phyloP scores from a whole-genome alignment of 345 rosid genomes.

The Cardamine resedifolia region DNA sequence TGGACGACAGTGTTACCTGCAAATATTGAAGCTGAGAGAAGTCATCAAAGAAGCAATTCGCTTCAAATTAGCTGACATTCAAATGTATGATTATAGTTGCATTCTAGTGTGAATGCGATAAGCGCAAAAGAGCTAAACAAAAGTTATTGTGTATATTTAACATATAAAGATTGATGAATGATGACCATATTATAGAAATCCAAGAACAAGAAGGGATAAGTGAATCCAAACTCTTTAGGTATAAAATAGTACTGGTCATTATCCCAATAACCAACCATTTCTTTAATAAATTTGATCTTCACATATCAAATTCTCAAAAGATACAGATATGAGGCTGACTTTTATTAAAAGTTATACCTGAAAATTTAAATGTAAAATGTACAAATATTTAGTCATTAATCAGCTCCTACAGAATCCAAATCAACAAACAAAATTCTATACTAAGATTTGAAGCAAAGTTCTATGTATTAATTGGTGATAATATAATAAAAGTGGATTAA shows the following conservation, averaged over 20 bases:
- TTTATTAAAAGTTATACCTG: background rate
- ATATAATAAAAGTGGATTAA: too few species aligned
- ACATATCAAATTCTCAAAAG: background rate
- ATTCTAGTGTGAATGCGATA: background rate
- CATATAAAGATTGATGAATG: too few species aligned
- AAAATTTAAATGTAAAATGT: background rate
- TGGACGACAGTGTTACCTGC: constrained; percentile 46
- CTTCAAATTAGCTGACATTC: background rate
- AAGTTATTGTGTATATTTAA: background rate
- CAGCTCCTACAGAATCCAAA: too few species aligned
- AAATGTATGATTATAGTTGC: background rate
- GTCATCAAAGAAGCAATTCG: background rate
- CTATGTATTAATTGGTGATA: too few species aligned
- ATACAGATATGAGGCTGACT: background rate
- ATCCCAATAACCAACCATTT: too few species aligned
- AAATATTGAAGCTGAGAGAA: background rate
- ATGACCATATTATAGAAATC: too few species aligned
- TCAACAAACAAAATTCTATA: too few species aligned
- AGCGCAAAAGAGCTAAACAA: too few species aligned
- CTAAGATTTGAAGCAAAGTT: too few species aligned
- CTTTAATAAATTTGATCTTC: background rate
- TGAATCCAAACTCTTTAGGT: background rate
- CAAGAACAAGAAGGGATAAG: too few species aligned
- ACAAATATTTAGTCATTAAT: background rate
- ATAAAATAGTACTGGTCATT: too few species aligned